A percentile compares a stretch with the other conserved stretches of the same genome.
phyloP scores from a whole-genome alignment of 345 rosid species.

The Physaria fendleri region DNA sequence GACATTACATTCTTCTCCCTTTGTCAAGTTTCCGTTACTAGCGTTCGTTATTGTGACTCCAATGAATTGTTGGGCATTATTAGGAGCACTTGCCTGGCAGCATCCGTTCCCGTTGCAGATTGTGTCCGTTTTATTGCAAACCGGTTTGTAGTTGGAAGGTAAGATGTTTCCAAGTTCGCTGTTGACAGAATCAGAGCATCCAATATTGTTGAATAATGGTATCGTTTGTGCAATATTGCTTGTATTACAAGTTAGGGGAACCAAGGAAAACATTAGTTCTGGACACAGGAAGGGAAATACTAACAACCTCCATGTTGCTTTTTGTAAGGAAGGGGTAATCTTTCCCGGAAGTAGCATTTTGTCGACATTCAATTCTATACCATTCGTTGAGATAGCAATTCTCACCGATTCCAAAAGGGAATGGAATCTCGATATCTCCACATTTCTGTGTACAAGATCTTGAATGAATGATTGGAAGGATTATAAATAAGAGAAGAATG shows the following conservation, averaged over 20 bases:
- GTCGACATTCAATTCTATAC: conserved; percentile 2
- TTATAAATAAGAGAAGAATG: neutral
- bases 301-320: neutral
- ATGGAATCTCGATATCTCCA: conserved; percentile 34
- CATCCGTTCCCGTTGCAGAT: neutral
- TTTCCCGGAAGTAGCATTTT: neutral
- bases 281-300: conserved; percentile 21
- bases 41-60: neutral
- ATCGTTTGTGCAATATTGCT: no score
- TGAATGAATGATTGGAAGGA: neutral
- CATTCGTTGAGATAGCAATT: conserved; percentile 4
- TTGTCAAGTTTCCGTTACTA: neutral
- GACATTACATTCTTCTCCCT: neutral
- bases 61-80: neutral
- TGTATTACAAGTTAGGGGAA: no score
- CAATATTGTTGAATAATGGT: no score
- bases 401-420: conserved; percentile 31
- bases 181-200: no score
- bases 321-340: neutral
- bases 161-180: no score
- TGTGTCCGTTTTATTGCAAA: no score
- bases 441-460: conserved; percentile 13
- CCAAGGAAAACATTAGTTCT: no score
- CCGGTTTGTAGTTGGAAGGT: no score
- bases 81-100: neutral